phyloP scores from a whole-genome alignment of 495 filamentous ascomycete species.

The Tricharina praecox region DNA sequence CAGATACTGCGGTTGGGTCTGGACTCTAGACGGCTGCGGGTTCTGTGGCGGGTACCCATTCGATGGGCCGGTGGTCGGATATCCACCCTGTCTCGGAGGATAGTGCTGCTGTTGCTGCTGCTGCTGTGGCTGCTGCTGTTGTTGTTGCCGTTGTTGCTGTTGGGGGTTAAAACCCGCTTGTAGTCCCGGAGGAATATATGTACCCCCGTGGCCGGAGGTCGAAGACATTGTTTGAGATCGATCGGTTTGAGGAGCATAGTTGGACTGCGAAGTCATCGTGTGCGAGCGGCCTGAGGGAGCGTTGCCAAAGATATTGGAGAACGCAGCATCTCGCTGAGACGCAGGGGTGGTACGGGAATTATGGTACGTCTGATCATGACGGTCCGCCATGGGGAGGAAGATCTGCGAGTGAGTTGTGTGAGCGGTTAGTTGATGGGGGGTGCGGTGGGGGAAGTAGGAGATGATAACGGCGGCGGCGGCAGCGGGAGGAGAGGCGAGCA shows the following conservation, averaged over 20 bases:
- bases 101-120: constrained; percentile 30
- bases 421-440: not conserved
- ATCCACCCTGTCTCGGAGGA: constrained; percentile 26
- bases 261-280: constrained; percentile 59
- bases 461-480: not conserved
- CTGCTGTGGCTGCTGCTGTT: constrained; percentile 29
- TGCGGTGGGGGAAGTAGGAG: not conserved
- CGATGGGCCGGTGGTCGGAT: constrained; percentile 28
- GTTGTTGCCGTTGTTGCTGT: constrained; percentile 26
- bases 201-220: constrained; percentile 28
- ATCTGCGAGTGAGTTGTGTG: not conserved
- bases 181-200: constrained; percentile 14
- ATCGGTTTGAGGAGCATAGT: constrained; percentile 36
- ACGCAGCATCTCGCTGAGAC: constrained; percentile 79
- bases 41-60: constrained; percentile 29
- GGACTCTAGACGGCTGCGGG: constrained; percentile 32
- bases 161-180: constrained; percentile 15
- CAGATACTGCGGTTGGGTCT: constrained; percentile 45
- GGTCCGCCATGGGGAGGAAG: constrained; percentile 5
- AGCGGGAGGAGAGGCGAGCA: too few species aligned
- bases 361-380: constrained; percentile 6
- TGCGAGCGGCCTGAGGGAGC: constrained; percentile 74
- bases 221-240: constrained; percentile 81
- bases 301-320: constrained; percentile 87
- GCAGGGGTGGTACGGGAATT: constrained; percentile 4